Base-by-base conservation (phyloP, 2,329 filamentous ascomycete species). In the Fusarium tanahbumbuense region DNA sequence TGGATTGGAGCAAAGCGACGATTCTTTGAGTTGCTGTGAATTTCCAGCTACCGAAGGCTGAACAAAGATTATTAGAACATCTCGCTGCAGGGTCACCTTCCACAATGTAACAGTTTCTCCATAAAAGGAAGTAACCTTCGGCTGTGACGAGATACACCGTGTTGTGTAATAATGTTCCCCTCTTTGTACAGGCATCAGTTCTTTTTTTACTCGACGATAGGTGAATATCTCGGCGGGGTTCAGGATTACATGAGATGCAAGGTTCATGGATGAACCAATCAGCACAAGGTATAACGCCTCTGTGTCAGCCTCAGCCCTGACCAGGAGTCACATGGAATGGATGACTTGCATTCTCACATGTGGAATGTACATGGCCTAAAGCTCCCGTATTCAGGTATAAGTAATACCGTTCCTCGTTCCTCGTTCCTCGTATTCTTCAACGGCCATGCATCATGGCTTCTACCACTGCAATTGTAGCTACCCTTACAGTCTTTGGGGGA, bases 271-370 rank as follows among this genome's bases (percentile, higher is more conserved):
- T 30, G 6, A n/a, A 16, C 56, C 30, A 62, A 45, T 53, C 25
- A 61, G 25, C 37, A 53, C 20, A 23, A n/a, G 40, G 30, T 23
- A 60, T 20, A 16, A 27, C 59, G 18, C 45, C 37, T 25, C 37
- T 52, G 15, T 49, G 44, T 28, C 54, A 56, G 23, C 28, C 22
- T 27, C 48, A 28, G 18, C 3, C 42, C n/a, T 56, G 9, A 20
- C 25, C n/a, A 25, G 22, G 18, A 22, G 23, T 60, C 28, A 60
- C 27, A 30, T 37, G 55, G 3, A 42, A 45, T 12, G 16, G 13
- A 34, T 37, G 28, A 25, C 23, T 27, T 60, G 25, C 30, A 61
- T 61, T 25, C 25, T 37, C 3, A 20, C 30, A 61, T 53, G 37
- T 40, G 45, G 4, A 15, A 8, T 8, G 15, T 60, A 16, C 28